Evolutionary conservation across 495 filamentous ascomycete species (phyloP), one percentile per base, ranked within the genome.

Genomic region (Neurospora intermedia): DNA sequence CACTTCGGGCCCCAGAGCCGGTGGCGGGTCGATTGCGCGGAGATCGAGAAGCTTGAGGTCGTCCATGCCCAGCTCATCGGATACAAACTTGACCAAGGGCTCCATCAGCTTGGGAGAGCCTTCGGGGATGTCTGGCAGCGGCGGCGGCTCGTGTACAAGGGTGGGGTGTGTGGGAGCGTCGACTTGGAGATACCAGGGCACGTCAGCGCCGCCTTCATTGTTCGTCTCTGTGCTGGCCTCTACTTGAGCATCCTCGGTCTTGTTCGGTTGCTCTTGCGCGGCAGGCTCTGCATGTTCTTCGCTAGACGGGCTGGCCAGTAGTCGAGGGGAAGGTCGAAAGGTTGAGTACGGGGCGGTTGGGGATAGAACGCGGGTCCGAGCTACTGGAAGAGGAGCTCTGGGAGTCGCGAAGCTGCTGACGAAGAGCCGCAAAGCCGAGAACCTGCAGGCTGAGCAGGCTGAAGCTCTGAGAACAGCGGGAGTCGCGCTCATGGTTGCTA

Each of bases 131-230:
- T 91, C 87, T 20, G 96, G 96, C 27, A 99, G 82, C 18, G 88
- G 84, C 75, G 92, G 87, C 43, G 85, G 88, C 39, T 89, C 85
- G 72, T 86, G 84, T 46, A 92, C 76, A 1, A 89, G 84, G 66
- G 83, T 83, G 9, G 85, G 77, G 70, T 85, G 84, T 45, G 82
- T 79, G 2, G 84, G 83, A 23, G 84, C 78, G 74, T 93, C 87
- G 75, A 92, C 89, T 79, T 94, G 90, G 54, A 98, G 87, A 82
- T 97, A 98, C 96, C 96, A 99, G 7, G 95, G 94, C 2, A 75
- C 77, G 9, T 79, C 78, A 9, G 72, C 69, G 38, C 31, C 69
- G 41, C 16, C 13, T 39, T 31, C 23, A n/a, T 39, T 41, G 31
- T 8, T 72, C 15, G 54, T 62, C 54, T 62, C 54, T 27, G 54